Percentiles rank a stretch among this genome's conserved stretches.
These are phyloP conservation scores for Blastobotrys apis DNA, from an alignment of 1,139 yeast species.

Conservation along the genomic window DNA sequence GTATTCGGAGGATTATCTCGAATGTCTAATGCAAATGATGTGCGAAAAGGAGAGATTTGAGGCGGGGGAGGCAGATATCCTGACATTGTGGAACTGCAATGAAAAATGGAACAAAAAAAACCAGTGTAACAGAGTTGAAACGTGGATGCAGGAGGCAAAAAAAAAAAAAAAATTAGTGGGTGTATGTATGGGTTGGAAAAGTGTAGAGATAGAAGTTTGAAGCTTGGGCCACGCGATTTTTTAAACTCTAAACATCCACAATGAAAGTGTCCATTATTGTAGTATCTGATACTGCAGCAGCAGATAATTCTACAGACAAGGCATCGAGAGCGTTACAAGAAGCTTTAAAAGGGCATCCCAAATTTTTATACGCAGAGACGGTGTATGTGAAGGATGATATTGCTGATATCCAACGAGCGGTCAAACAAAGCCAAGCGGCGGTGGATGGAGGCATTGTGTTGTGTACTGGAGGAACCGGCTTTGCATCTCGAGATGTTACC, in stretches of 20 bases:
- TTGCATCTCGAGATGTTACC: conserved; percentile 42
- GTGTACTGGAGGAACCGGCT: conserved; percentile 52
- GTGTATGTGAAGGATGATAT: conserved; percentile 15
- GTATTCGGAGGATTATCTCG: conserved; percentile 13
- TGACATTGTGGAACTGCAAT: too few relatives aligned
- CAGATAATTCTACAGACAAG: conserved; percentile 11
- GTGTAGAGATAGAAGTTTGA: too few relatives aligned
- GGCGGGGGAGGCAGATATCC: conserved; percentile 31
- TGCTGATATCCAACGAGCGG: conserved; percentile 12
- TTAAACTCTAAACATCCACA: not conserved
- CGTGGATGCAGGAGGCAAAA: too few relatives aligned
- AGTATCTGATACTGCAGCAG: conserved; percentile 15
- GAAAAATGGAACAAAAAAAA: too few relatives aligned
- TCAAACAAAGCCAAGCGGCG: not conserved
- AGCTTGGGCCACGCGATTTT: too few relatives aligned
- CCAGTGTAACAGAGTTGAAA: too few relatives aligned
- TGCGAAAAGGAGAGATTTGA: conserved; percentile 28
- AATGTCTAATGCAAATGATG: conserved; percentile 25
- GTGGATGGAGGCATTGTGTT: conserved; percentile 30
- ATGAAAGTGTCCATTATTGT: conserved; percentile 11
- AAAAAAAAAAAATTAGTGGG: too few relatives aligned
- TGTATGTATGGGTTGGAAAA: too few relatives aligned
- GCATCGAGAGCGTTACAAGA: conserved; percentile 5
- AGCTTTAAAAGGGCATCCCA: not conserved
- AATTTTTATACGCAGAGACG: conserved; percentile 3